These are phyloP conservation scores for Pulveroboletus sp. DNA, from an alignment of 768 basidiomycete genomes.

Conservation along the genomic window DNA sequence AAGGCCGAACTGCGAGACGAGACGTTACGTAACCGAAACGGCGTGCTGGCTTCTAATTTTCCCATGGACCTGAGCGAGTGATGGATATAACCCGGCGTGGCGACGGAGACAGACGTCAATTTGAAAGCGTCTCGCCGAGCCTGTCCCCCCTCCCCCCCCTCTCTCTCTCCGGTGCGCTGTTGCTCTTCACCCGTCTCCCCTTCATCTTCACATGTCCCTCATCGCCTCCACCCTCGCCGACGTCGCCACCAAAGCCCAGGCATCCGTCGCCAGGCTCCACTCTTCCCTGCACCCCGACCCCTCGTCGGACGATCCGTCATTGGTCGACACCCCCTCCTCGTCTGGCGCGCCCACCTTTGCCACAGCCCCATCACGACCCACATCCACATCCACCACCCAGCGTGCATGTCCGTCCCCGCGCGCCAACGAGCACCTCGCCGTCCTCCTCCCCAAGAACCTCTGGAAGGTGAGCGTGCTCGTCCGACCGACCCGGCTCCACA, in stretches of 20 bases:
- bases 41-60: constrained; percentile 14
- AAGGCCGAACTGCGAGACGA: constrained; percentile 1
- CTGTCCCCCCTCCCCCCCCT: too few relatives aligned
- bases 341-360: background rate
- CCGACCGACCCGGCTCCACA: background rate
- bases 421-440: constrained; percentile 71
- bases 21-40: constrained; percentile 16
- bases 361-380: constrained; percentile 22
- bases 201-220: constrained; percentile 27
- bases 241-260: constrained; percentile 26
- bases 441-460: constrained; percentile 59
- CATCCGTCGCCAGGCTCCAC: constrained; percentile 10
- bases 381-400: too few relatives aligned
- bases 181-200: constrained; percentile 9
- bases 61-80: constrained; percentile 19
- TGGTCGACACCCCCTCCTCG: too few relatives aligned
- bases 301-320: constrained; percentile 6
- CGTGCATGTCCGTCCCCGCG: constrained; percentile 21
- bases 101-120: constrained; percentile 15
- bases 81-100: constrained; percentile 27
- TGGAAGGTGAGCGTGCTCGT: constrained; percentile 58
- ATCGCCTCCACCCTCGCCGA: constrained; percentile 23
- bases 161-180: too few relatives aligned
- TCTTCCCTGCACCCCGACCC: constrained; percentile 7
- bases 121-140: background rate